A percentile compares a stretch with the other conserved stretches of the same genome.
Conservation (phyloP, 148 eudicot species). For the Diospyros lotus region DNA sequence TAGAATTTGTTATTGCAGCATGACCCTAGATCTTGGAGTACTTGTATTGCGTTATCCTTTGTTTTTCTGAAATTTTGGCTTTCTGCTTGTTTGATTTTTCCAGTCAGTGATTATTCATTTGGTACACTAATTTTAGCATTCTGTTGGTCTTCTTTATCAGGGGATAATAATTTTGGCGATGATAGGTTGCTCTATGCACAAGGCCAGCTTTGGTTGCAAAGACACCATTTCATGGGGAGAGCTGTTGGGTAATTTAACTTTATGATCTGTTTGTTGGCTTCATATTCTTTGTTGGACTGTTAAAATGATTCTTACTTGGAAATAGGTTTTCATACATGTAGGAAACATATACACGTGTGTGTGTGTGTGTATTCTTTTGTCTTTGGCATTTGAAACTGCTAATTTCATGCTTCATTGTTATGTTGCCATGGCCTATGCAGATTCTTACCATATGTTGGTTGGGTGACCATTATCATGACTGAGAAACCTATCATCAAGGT, state of each 20-base stretch:
- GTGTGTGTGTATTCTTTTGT: too few relatives aligned
- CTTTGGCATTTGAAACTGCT: too few relatives aligned
- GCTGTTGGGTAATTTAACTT: constrained; percentile 28
- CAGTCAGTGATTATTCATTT: background rate
- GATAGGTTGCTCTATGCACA: constrained; percentile 35
- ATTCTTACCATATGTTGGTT: constrained; percentile 28
- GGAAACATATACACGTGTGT: background rate
- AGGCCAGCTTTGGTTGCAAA: constrained; percentile 27
- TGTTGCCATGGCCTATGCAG: constrained; percentile 4
- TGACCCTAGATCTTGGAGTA: background rate
- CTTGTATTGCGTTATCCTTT: background rate
- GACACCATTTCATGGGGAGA: constrained; percentile 30
- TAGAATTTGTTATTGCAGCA: background rate
- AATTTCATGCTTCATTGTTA: too few relatives aligned
- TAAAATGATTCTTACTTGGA: too few relatives aligned
- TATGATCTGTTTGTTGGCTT: background rate
- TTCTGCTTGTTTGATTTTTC: background rate
- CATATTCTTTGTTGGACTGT: too few relatives aligned
- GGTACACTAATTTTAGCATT: constrained; percentile 1
- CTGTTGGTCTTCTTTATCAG: constrained; percentile 16
- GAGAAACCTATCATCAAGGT: constrained; percentile 39
- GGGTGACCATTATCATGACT: constrained; percentile 24
- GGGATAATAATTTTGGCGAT: constrained; percentile 36
- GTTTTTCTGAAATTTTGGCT: background rate
- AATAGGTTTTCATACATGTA: background rate